Percentiles rank a stretch among this genome's conserved stretches.
phyloP scores from a whole-genome alignment of 2,329 filamentous ascomycete species.

The Trichoderma polysporum region DNA sequence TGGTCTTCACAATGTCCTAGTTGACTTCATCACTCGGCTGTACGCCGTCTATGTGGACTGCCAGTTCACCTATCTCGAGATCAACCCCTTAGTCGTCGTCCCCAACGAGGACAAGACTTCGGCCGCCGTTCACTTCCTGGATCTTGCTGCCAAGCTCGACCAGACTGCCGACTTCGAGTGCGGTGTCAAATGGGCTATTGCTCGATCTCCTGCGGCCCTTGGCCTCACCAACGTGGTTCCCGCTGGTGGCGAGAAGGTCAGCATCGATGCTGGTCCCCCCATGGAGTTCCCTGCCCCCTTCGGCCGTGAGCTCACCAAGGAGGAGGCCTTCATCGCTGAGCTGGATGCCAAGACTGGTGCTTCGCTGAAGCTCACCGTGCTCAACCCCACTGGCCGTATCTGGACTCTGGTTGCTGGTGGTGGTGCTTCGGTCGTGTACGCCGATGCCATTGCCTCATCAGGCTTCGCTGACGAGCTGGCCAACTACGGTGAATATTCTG shows the following conservation, averaged over 20 bases:
- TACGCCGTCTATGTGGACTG: slow-evolving; percentile 99
- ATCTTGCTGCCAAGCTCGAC: slow-evolving; percentile 97
- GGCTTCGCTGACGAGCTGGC: slow-evolving; percentile 95
- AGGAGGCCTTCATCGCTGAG: slow-evolving; percentile 98
- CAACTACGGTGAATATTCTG: slow-evolving; percentile 99
- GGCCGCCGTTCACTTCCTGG: slow-evolving; percentile 94
- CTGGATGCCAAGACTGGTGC: slow-evolving; percentile 99
- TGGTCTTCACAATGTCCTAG: slow-evolving; percentile 95
- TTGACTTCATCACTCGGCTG: slow-evolving; percentile 97
- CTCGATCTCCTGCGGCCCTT: slow-evolving; percentile 83
- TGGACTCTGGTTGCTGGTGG: slow-evolving; percentile 99
- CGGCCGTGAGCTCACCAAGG: slow-evolving; percentile 96
- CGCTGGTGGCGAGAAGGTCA: slow-evolving; percentile 70
- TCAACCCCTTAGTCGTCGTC: slow-evolving; percentile 98
- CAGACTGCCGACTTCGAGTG: slow-evolving; percentile 99
- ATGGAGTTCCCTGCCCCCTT: slow-evolving; percentile 99
- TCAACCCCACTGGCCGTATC: slow-evolving; percentile 87
- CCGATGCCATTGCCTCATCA: slow-evolving; percentile 94
- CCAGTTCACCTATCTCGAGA: slow-evolving; percentile 99
- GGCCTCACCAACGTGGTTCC: slow-evolving; percentile 70
- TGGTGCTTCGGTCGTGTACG: slow-evolving; percentile 98
- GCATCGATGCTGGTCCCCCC: slow-evolving; percentile 91
- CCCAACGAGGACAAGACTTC: slow-evolving; percentile 91
- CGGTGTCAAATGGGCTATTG: slow-evolving; percentile 97
- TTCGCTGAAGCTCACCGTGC: slow-evolving; percentile 94